phyloP scores from a whole-genome alignment of 768 basidiomycete genomes.

The Tricholoma saponaceum region DNA sequence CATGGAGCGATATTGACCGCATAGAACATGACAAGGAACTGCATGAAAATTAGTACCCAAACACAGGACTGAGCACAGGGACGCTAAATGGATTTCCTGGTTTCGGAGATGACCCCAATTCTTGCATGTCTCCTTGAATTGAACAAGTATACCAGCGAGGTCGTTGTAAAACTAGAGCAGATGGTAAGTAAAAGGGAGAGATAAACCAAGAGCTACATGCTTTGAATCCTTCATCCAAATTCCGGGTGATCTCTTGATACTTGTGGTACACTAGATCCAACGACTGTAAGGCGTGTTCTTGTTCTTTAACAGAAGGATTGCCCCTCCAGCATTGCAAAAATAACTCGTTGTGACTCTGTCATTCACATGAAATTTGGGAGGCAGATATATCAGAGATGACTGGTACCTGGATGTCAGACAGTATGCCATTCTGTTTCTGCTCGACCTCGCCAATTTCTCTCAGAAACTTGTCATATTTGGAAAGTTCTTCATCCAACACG shows the following conservation, averaged over 20 bases:
- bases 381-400: background rate
- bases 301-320: conserved; percentile 71
- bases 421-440: conserved; percentile 57
- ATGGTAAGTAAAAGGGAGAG: background rate
- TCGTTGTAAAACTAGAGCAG: conserved; percentile 86
- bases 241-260: conserved; percentile 78
- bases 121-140: conserved; percentile 74
- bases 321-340: conserved; percentile 78
- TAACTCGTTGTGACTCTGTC: conserved; percentile 55
- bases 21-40: conserved; percentile 41
- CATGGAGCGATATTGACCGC: conserved; percentile 27
- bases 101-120: conserved; percentile 70
- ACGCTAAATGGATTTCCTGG: conserved; percentile 68
- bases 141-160: conserved; percentile 62
- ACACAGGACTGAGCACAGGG: background rate
- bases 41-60: conserved; percentile 6
- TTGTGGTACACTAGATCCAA: conserved; percentile 85
- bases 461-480: conserved; percentile 78
- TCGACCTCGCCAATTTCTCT: conserved; percentile 49
- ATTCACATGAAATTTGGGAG: background rate
- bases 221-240: conserved; percentile 87
- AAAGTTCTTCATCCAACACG: conserved; percentile 70
- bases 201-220: conserved; percentile 29
- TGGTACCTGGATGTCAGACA: conserved; percentile 65
- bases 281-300: conserved; percentile 78